Conservation (phyloP, 176 grass and related monocot genomes). For the barley (Hordeum vulgare) region MorexV3_pseudomolecules_assembly NC_058518.1:76664609-76665108, state of each 20-base stretch:
- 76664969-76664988: background rate
- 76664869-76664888: constrained; percentile 19
- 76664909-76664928: constrained; percentile 17
- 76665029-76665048: background rate
- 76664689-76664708: background rate
- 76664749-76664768: constrained; percentile 34
- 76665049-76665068: background rate
- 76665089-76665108: background rate
- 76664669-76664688: background rate
- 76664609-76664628: background rate
- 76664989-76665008: background rate
- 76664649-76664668: background rate
- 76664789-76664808: constrained; percentile 52
- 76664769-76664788: constrained; percentile 75
- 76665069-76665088: background rate
- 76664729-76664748: constrained; percentile 9
- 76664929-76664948: background rate
- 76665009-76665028: background rate
- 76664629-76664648: background rate
- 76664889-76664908: constrained; percentile 9
- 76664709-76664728: background rate
- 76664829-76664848: constrained; percentile 62
- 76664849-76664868: constrained; percentile 36
- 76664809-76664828: constrained; percentile 84
- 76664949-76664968: background rate